A percentile compares a stretch with the other conserved stretches of the same genome.
Evolutionary conservation across 805 yeast genomes (phyloP).

Genomic region (Lipomyces yamadae): DNA sequence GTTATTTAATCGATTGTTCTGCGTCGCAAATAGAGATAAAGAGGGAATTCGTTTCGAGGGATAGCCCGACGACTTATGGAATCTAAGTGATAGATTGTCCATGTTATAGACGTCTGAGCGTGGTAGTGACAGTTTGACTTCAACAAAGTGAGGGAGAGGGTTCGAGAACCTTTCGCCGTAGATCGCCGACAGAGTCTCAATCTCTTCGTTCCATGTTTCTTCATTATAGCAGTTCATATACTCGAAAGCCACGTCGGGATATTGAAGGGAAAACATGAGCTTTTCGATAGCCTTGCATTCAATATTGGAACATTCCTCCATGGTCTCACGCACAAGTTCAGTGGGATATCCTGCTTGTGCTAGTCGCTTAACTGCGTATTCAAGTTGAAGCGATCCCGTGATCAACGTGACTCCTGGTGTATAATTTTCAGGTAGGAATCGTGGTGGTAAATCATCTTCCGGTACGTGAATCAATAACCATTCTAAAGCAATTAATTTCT

Average conservation of each 20-base stretch:
- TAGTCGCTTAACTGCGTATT: slow-evolving; percentile 63
- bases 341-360: slow-evolving; percentile 71
- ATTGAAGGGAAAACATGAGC: slow-evolving; percentile 21
- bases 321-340: slow-evolving; percentile 60
- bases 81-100: slow-evolving; percentile 28
- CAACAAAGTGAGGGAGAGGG: slow-evolving; percentile 29
- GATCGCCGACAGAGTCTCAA: slow-evolving; percentile 67
- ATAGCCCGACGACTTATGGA: slow-evolving; percentile 35
- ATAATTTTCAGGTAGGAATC: slow-evolving; percentile 44
- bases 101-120: slow-evolving; percentile 18
- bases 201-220: slow-evolving; percentile 74
- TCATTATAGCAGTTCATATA: slow-evolving; percentile 41
- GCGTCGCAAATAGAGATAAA: slow-evolving; percentile 36
- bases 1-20: slow-evolving; percentile 12
- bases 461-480: slow-evolving; percentile 90
- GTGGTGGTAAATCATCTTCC: slow-evolving; percentile 84
- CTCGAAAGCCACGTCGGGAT: slow-evolving; percentile 16
- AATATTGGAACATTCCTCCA: slow-evolving; percentile 49
- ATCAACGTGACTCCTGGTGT: slow-evolving; percentile 43
- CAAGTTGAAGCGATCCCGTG: slow-evolving; percentile 56
- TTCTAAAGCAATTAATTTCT: slow-evolving; percentile 44
- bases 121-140: slow-evolving; percentile 27
- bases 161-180: slow-evolving; percentile 52
- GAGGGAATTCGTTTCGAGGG: slow-evolving; percentile 33
- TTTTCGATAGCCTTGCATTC: slow-evolving; percentile 28